These are phyloP conservation scores for Saccharomycopsis vini DNA, from an alignment of 805 yeast species.

Conservation along the genomic window DNA sequence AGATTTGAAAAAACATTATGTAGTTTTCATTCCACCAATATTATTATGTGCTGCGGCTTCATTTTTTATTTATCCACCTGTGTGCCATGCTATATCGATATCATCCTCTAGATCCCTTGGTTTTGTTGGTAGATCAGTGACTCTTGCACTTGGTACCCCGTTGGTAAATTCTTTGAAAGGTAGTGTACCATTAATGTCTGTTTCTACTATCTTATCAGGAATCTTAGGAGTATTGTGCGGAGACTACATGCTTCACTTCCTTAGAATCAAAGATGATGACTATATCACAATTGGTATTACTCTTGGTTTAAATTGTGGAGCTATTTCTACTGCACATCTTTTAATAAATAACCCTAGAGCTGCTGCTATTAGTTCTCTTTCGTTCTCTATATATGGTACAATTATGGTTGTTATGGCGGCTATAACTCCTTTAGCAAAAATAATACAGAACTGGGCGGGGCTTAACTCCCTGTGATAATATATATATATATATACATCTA, in stretches of 20 bases:
- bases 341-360: constrained; percentile 67
- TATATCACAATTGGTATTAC: constrained; percentile 71
- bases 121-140: constrained; percentile 70
- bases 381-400: constrained; percentile 67
- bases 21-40: constrained; percentile 52
- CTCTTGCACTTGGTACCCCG: constrained; percentile 74
- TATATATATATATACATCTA: too few species aligned
- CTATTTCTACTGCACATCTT: constrained; percentile 73
- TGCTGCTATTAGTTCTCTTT: constrained; percentile 65
- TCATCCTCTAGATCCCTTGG: constrained; percentile 55
- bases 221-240: constrained; percentile 65
- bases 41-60: constrained; percentile 45
- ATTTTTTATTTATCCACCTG: constrained; percentile 61
- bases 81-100: constrained; percentile 59
- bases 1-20: constrained; percentile 52
- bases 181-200: constrained; percentile 64
- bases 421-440: constrained; percentile 43
- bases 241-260: constrained; percentile 35
- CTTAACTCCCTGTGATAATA: too few species aligned
- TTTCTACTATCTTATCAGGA: constrained; percentile 69
- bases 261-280: constrained; percentile 51
- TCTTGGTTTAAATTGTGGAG: constrained; percentile 71
- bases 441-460: constrained; percentile 41
- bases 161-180: constrained; percentile 60
- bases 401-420: constrained; percentile 62